Evolutionary conservation across 1,284 basidiomycete genomes (phyloP), one percentile per base, ranked within the genome.

Genomic region (Ustilago cynodontis): DNA sequence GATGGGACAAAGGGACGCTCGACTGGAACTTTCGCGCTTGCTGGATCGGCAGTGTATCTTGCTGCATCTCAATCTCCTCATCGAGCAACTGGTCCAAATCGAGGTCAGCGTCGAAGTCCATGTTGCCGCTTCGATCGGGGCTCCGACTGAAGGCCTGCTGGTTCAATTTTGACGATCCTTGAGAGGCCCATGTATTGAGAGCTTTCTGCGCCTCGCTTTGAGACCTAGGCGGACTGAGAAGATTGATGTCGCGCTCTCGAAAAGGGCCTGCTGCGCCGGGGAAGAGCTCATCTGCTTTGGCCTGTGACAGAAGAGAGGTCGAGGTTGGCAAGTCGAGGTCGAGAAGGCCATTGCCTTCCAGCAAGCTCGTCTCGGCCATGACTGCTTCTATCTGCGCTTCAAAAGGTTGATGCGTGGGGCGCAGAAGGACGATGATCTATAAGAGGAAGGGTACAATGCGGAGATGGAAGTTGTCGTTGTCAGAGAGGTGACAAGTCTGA

Each of bases 201-300:
- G 74, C 74, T 37, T 69, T 69, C 31, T 77, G 74, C 3, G 69
- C 74, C 33, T 71, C 69, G 43, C 45, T 65, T 28, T 76, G 73
- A 2, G 68, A 71, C 35, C 43, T 50, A 20, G 56, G 16, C 0
- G 62, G 51, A 50, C 65, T 63, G 50, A 65, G 31, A 1, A 63
- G 39, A 43, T 71, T 71, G 58, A 63, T 35, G 26, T 71, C 61
- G 10, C 60, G 57, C 45, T 71, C 63, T 31, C 50, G 57, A 20
- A 71, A 65, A 1, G 68, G 64, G 22, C 56, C 39, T 20, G 33
- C n/a, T 18, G 62, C 55, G 35, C 24, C 26, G 4, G 62, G 49
- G 39, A 71, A 71, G 35, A 76, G 73, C 13, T 71, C 74, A 29
- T 71, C 59, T 2, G 58, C 61, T 35, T 59, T 68, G 8, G 58